Evolutionary conservation across 2,329 filamentous ascomycete genomes (phyloP).

Genomic region (Cadophora gregata): DNA sequence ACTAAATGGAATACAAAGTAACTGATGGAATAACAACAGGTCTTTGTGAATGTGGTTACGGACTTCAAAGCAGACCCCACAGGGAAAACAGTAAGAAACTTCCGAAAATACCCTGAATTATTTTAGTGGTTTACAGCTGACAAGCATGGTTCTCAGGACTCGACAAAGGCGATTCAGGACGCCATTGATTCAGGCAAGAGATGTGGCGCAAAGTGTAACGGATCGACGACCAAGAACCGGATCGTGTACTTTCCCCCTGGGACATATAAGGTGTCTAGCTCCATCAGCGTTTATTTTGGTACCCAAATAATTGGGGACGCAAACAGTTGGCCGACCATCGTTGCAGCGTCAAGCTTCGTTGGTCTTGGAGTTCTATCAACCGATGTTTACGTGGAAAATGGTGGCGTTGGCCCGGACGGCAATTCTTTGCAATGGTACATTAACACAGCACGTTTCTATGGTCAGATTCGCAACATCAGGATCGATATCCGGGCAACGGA

Average conservation of each 20-base stretch:
- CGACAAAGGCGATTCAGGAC: slow-evolving; percentile 71
- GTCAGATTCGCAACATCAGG: no score
- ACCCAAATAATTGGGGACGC: slow-evolving; percentile 30
- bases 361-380: slow-evolving; percentile 78
- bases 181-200: slow-evolving; percentile 25
- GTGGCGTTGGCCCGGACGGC: slow-evolving; percentile 50
- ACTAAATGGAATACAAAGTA: slow-evolving; percentile 17
- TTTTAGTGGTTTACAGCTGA: slow-evolving; percentile 29
- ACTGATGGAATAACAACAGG: no score
- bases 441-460: no score
- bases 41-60: slow-evolving; percentile 21
- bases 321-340: slow-evolving; percentile 66
- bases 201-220: slow-evolving; percentile 39
- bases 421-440: slow-evolving; percentile 33
- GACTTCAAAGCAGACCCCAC: no score
- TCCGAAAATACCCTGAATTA: slow-evolving; percentile 29
- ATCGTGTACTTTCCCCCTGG: slow-evolving; percentile 31
- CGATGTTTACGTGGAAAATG: slow-evolving; percentile 61
- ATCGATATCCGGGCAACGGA: no score
- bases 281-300: slow-evolving; percentile 21
- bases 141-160: slow-evolving; percentile 19
- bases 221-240: slow-evolving; percentile 53
- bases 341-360: slow-evolving; percentile 71
- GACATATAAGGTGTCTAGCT: slow-evolving; percentile 25
- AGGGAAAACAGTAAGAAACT: no score